Evolutionary conservation across 352 stramenopile species (phyloP), one percentile per base, ranked within the genome.

Genomic region (Pythium pyrilobum): DNA sequence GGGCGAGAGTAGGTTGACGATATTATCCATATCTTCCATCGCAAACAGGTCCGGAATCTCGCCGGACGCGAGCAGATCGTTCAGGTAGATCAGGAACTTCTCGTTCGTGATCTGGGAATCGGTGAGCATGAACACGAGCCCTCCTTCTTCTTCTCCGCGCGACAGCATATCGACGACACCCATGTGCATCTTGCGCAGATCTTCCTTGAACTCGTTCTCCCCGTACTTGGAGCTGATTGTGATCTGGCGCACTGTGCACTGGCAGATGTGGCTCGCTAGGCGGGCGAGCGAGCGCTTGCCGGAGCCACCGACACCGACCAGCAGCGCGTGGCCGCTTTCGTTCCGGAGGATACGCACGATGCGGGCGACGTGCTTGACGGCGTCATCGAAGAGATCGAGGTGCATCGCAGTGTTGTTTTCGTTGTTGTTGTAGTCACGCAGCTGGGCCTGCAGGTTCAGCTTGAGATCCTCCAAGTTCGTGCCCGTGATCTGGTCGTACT

Each of bases 91-190:
- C 15, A 98, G 69, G 67, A 98, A 98, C 33, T 96, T 89, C 59
- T 98, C 93, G 69, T 98, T 98, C 11, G 91, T 97, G 63, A 98
- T 98, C 64, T 98, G 90, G 4, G 81, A 95, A 59, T 98, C 95
- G 1, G 89, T 97, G 9, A 98, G 71, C 61, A 98, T 87, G 59
- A 98, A 98, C 38, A 98, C 89, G 29, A 98, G 72, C 4, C 88
- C 90, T 31, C 78, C 79, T 34, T 91, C 81, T 37, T 92, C 81
- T 78, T 94, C 81, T 23, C 80, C 83, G 23, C 83, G 77, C 24
- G 79, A 88, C 5, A 89, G 55, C 77, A 97, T 93, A 29, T 98
- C 91, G 33, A 97, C 96, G 25, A 98, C 70, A 5, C 79, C 90
- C 57, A 97, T 85, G 70, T 97, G 96, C 86, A 98, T 97, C 53